Evolutionary conservation across 1,284 basidiomycete genomes (phyloP), one percentile per base, ranked within the genome.

Genomic region (Cryptococcus depauperatus): DNA sequence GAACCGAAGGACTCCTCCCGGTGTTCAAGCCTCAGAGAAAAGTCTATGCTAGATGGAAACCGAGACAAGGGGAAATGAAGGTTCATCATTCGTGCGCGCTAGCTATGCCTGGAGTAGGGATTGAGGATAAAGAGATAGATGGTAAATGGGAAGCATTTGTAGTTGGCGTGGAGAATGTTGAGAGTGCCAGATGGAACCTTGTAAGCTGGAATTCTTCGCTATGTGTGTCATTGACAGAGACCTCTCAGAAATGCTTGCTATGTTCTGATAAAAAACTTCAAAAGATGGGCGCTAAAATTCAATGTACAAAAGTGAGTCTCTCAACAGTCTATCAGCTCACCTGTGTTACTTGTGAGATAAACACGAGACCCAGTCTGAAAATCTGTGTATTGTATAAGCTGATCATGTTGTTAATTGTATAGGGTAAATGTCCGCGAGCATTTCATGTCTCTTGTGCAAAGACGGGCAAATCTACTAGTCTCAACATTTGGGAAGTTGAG

Each of bases 371-470:
- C n/a, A n/a, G n/a, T n/a, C n/a, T n/a, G n/a, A n/a, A n/a, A n/a
- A n/a, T 26, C 14, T 5, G 16, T 34, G 10, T 16, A 19, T 42
- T 27, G 34, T n/a, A 22, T 19, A 21, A 1, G 25, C 19, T 21
- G 1, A 11, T 28, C 5, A 19, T 28, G 18, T 19, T 43, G 25
- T 21, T 13, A 21, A 30, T n/a, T 21, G 11, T 27, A 9, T 37
- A 66, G 59, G 67, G 88, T 48, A 91, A 88, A 71, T 95, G 93
- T 62, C 77, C 85, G 1, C 87, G 86, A 58, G 88, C 93, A 0
- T 95, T 87, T 70, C 93, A 98, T 64, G 83, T 95, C 23, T 85
- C 83, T 2, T 98, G 93, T 66, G 93, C 93, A 0, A 73, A 50
- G 13, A 47, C 48, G 23, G 51, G 58, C 40, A 54, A 58, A 7